These are phyloP conservation scores for Neurospora sp. DNA, from an alignment of 495 filamentous ascomycete species.

Conservation along the genomic window DNA sequence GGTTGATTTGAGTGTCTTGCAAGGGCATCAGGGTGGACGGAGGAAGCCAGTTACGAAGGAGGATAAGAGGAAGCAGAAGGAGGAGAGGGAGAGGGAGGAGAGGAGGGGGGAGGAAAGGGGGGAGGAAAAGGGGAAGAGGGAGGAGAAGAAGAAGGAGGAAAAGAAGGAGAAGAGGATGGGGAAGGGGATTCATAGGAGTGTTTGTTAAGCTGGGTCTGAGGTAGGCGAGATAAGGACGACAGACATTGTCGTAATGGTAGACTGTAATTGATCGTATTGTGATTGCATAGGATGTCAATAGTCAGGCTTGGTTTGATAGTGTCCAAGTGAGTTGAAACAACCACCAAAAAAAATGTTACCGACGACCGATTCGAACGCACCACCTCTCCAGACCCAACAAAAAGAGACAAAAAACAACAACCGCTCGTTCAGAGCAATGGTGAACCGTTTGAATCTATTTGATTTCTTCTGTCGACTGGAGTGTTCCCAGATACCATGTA, in stretches of 20 bases:
- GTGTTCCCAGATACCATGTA: not conserved
- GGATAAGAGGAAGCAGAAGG: conserved; percentile 18
- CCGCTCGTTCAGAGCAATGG: not conserved
- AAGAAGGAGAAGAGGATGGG: conserved; percentile 30
- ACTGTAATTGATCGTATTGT: not conserved
- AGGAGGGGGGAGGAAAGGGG: conserved; percentile 11
- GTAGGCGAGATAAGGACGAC: too few species aligned
- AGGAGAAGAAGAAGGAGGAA: conserved; percentile 7
- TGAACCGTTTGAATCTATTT: not conserved
- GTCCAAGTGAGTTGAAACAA: not conserved
- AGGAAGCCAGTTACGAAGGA: conserved; percentile 13
- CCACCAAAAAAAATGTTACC: not conserved
- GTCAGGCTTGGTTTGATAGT: not conserved
- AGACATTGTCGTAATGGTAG: too few species aligned
- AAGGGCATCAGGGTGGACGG: conserved; percentile 19
- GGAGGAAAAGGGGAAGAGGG: conserved; percentile 13
- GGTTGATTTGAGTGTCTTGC: conserved; percentile 33
- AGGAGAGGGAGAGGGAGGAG: conserved; percentile 10
- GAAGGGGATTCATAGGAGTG: conserved; percentile 50
- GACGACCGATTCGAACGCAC: not conserved
- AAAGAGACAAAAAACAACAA: not conserved
- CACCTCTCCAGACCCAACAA: not conserved
- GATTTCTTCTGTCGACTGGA: not conserved
- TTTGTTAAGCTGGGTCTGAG: too few species aligned
- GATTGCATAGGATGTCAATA: not conserved